Base-by-base conservation (phyloP, 2,329 filamentous ascomycete genomes). In the Phoma herbarum region DNA sequence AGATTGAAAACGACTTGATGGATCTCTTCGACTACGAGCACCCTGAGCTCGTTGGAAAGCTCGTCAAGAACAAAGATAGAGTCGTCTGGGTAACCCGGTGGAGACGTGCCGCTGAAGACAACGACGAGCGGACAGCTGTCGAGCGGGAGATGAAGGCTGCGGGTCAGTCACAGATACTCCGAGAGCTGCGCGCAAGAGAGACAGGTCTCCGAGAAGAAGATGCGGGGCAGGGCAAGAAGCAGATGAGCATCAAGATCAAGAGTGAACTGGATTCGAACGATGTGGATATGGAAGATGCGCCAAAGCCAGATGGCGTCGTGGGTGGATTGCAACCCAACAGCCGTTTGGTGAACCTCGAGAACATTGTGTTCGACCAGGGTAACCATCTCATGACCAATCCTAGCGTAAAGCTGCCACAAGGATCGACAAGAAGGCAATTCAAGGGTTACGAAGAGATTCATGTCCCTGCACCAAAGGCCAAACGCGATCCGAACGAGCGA, bases 371-470 rank as follows among this genome's bases (percentile, higher is more conserved):
- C 74, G 95, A 98, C 68, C 94, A 98, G 78, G 95, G 95, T 52
- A 99, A 98, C 71, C 95, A 99, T 81, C 84, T 99, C 42, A 99
- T 98, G 94, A 98, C 95, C n/a, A 99, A 99, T 70, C 91, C 93
- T 7, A 97, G 93, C 74, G 95, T 99, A 45, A 90, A 91, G 63
- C 84, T 99, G 20, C 95, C 95, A 0, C 92, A 97, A 75, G 95
- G 95, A 11, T 97, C 95, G 2, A 97, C 92, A 0, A 97, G 98
- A 78, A 87, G 93, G 46, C 92, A 91, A 0, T 97, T 97, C 81
- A 99, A 99, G 78, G 95, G 95, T 31, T 99, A 98, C 68, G 95
- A 99, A 78, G 95, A 99, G 74, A 97, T 98, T 58, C 95, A 99
- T 74, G 93, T 99, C 4, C 95, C 95, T 8, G 87, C 92, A 5